Base-by-base conservation (phyloP, 257 asterid species). In the Scutellaria minor region DNA sequence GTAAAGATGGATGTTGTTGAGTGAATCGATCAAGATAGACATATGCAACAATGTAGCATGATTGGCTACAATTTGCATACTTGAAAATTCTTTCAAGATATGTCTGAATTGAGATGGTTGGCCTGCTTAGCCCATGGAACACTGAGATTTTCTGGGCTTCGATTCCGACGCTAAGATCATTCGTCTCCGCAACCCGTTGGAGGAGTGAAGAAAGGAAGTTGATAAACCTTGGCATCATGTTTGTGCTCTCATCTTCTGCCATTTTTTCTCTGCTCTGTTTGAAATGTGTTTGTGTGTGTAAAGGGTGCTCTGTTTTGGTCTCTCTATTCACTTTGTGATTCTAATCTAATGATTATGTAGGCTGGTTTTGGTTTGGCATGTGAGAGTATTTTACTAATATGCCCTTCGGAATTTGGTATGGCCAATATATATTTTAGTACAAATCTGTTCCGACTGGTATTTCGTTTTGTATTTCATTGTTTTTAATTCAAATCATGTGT, bases 51-150 rank as follows among this genome's bases (percentile, higher is more conserved):
- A 89, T 83, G 82, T 88, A 95, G 91, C 98, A 95, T 53, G 85
- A 88, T 83, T 90, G 89, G 82, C 97, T 91, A n/a, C 97, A 91
- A 62, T 87, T 91, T 0, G 95, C 93, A 39, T 89, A 91, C 88
- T 83, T 89, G 82, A 89, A 79, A 37, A 50, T 92, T 61, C 99
- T 79, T 57, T 95, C 86, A 7, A 95, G 79, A 47, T 95, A 95
- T 67, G 75, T 88, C 52, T 90, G 88, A 58, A 95, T 77, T 12
- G 98, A 85, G 78, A 95, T 95, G 39, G 80, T 83, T 7, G 99
- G 98, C 82, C 84, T 75, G 0, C 88, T 77, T 8, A 91, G 85
- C 44, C 98, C 99, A 44, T 92, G 91, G 63, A 95, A 95, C 61
- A 88, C 94, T 0, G 97, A 95, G 70, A 88, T 80, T 55, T 90